Evolutionary conservation across 371 early-diverging fungal species (phyloP), one percentile per base, ranked within the genome.

Genomic region (Mortierella sp.): DNA sequence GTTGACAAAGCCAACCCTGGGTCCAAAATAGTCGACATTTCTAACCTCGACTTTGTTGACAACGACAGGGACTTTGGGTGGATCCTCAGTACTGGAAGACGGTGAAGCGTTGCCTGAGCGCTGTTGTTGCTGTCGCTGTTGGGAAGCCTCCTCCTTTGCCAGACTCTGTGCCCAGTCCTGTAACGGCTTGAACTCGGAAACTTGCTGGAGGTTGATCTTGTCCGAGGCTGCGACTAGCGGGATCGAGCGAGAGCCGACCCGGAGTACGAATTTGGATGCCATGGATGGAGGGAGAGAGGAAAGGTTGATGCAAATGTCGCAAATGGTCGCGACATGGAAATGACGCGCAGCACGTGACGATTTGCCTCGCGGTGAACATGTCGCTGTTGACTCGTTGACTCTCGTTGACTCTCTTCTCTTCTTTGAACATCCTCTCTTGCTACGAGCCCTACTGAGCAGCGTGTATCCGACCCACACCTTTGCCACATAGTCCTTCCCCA

Each of bases 1-100:
- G 70, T 95, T 94, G 12, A 91, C 66, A 62, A 95, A 95, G 6
- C 95, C 94, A 57, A 93, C 71, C 1, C 86, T 85, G 6, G 81
- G 57, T 5, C 83, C 82, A 76, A 94, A 94, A 27, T 82, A 73
- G 60, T 93, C 95, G 8, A 90, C 86, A 64, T 82, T 88, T 54
- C 89, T 91, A 49, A 94, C 79, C 40, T 85, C 81, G 41, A 92
- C 81, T 6, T 81, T 73, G 0, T 77, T 56, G 43, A 86, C 67
- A 17, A 17, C 55, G 46, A 76, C 57, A 43, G 65, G 52, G 17
- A 51, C 22, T 4, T 37, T 31, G 6, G 53, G 7, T 10, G 51
- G 43, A 17, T 39, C 7, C 21, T 47, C 49, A 22, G 49, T 1
- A 7, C n/a, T 9, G 27, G 50, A 25, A 43, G 45, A 22, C 19